These are phyloP conservation scores for Thinopyrum elongatum DNA, from an alignment of 176 grass and related monocot species.

Conservation along the genomic window DNA sequence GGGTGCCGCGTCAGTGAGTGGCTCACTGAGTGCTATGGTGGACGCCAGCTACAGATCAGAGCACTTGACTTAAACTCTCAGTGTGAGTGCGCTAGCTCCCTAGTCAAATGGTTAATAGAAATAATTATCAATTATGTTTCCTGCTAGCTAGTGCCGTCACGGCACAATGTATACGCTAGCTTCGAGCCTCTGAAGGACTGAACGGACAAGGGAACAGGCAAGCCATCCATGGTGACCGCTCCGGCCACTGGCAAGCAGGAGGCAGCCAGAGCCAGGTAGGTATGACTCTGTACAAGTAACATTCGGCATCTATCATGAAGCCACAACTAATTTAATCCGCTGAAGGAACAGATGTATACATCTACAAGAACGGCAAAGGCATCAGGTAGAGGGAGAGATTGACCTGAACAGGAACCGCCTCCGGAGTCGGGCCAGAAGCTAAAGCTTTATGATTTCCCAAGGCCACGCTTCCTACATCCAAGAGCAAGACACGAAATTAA, in stretches of 20 bases:
- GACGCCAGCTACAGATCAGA: neutral
- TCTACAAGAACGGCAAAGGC: neutral
- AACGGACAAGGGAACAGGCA: neutral
- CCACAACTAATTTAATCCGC: neutral
- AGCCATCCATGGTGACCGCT: neutral
- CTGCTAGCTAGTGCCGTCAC: neutral
- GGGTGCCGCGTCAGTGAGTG: neutral
- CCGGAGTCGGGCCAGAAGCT: neutral
- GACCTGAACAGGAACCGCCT: slow-evolving; percentile 36
- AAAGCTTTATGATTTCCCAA: slow-evolving; percentile 33
- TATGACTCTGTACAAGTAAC: neutral
- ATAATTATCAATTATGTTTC: too few species aligned
- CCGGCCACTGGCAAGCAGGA: neutral
- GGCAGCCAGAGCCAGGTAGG: neutral
- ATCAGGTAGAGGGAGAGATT: neutral
- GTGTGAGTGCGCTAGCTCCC: neutral
- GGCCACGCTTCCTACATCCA: slow-evolving; percentile 45
- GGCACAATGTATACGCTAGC: neutral
- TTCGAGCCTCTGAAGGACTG: neutral
- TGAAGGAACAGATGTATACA: neutral
- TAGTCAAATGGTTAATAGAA: neutral
- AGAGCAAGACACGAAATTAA: neutral
- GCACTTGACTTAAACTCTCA: neutral
- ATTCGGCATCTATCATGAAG: neutral
- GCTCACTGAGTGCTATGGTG: neutral